Evolutionary conservation across 1,139 yeast genomes (phyloP), one percentile per base, ranked within the genome.

Genomic region (Pichia kudriavzevii): DNA sequence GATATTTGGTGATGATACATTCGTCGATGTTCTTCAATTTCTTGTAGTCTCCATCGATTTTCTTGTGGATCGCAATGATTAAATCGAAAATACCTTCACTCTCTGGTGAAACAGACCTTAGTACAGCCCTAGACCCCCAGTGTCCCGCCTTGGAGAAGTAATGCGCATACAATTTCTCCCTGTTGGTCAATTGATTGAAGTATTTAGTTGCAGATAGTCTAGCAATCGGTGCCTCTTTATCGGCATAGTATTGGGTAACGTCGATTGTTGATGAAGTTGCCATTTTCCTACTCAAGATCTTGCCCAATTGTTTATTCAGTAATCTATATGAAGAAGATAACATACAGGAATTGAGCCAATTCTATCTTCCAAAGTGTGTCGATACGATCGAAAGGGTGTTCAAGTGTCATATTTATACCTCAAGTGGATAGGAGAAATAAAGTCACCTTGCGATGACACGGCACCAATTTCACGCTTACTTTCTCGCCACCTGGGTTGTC

Each of bases 41-140:
- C 6, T 64, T 58, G 53, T 80, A 81, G 31, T 80, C 75, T 5
- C 70, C 69, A 4, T 64, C 64, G 35, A 80, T 59, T 2, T 61
- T 58, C 10, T 50, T 51, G 53, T 84, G 85, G 36, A 84, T 59
- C 2, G 56, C 52, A 40, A 84, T 53, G 34, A 85, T 69, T 52
- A 83, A 62, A 47, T 84, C 88, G 52, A 66, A 83, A 41, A 84
- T 80, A 17, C 57, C 55, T 56, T 84, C 94, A 46, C 87, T 74
- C 53, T 84, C 94, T 14, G 80, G 80, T 10, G 91, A 79, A n/a
- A 84, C 93, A 31, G 87, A 84, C 50, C 94, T 66, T 42, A 83
- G 64, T 3, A 82, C 83, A 3, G 79, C 84, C 45, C 93, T 66
- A 10, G 91, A 69, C 26, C 95, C 95, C 61, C 75, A 73, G 55